Conservation (phyloP, 345 rosid species). For the Eucalyptus sp. region DNA sequence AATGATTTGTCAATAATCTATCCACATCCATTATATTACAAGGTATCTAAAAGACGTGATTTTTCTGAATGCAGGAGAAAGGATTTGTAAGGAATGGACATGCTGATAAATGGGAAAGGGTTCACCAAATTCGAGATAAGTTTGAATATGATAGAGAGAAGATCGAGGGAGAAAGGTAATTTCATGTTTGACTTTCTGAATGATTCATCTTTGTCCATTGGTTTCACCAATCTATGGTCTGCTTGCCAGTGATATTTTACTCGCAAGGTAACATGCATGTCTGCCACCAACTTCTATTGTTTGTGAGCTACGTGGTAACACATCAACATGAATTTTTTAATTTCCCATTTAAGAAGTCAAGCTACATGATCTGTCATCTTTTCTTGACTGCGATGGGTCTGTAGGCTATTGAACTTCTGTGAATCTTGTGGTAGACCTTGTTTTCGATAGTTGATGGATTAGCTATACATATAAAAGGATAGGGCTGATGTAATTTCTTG, state of each 20-base stretch:
- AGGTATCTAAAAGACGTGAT: not conserved
- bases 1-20: not conserved
- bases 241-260: not conserved
- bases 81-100: conserved; percentile 41
- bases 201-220: not conserved
- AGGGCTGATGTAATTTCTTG: not conserved
- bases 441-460: not conserved
- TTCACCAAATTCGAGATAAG: conserved; percentile 58
- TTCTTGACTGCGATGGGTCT: not conserved
- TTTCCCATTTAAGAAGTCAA: not conserved
- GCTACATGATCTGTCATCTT: not conserved
- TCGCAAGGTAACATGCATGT: not conserved
- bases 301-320: not conserved
- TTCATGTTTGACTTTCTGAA: not conserved
- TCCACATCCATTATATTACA: not conserved
- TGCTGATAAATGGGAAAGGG: conserved; percentile 42
- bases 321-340: not conserved
- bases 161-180: conserved; percentile 78
- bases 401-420: not conserved
- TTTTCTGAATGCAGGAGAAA: conserved; percentile 26
- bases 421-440: not conserved
- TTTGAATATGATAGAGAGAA: conserved; percentile 73
- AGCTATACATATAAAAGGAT: not conserved
- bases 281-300: not conserved
- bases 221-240: not conserved